Percentiles rank a stretch among this genome's conserved stretches.
Evolutionary conservation across 2,329 filamentous ascomycete genomes (phyloP).

Genomic region (Exophiala aquamarina): DNA sequence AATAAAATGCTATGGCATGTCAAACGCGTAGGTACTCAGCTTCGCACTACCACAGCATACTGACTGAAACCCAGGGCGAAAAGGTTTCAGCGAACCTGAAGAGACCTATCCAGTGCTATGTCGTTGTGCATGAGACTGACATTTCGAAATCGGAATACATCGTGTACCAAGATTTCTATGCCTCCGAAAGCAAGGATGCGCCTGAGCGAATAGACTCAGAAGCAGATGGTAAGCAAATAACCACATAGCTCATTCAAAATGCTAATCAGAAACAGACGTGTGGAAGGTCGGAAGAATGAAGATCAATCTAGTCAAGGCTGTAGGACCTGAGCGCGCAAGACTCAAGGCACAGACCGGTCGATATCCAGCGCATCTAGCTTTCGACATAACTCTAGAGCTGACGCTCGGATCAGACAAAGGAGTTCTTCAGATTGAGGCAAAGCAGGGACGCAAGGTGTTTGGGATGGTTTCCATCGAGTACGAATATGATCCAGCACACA

Average conservation of each 20-base stretch:
- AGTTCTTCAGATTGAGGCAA: not conserved
- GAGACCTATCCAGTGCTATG: not conserved
- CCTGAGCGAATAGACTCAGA: not conserved
- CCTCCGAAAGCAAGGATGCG: not conserved
- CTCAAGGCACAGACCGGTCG: no score
- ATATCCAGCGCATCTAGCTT: not conserved
- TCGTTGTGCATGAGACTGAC: not conserved
- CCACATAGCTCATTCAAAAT: not conserved
- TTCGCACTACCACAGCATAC: not conserved
- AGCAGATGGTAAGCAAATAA: not conserved
- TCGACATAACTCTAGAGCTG: not conserved
- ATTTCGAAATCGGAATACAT: not conserved
- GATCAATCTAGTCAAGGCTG: not conserved
- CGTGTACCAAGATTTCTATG: not conserved
- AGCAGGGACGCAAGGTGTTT: not conserved
- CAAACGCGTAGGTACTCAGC: not conserved
- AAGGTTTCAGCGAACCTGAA: not conserved
- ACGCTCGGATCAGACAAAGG: not conserved
- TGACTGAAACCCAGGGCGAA: not conserved
- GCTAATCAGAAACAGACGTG: not conserved
- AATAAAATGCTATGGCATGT: constrained; percentile 4
- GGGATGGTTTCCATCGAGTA: not conserved
- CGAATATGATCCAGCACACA: not conserved
- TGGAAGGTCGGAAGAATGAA: not conserved
- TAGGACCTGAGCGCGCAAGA: not conserved